Evolutionary conservation across 495 filamentous ascomycete genomes (phyloP).

Genomic region (Penicillium atrosanguineum): DNA sequence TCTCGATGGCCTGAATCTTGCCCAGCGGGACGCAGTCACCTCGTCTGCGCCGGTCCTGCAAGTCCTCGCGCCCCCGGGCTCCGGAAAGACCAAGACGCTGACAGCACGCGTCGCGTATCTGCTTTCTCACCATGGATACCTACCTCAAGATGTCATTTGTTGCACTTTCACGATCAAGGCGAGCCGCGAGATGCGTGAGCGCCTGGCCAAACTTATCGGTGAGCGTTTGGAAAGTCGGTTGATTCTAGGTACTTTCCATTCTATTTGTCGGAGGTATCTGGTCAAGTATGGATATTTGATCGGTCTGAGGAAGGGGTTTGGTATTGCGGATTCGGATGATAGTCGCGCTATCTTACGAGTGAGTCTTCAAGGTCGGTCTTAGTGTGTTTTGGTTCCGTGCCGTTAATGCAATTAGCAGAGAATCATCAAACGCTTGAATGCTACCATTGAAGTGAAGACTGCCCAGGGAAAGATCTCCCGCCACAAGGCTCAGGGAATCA

Average conservation of each 20-base stretch:
- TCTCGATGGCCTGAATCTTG: constrained; percentile 75
- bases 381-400: constrained; percentile 6
- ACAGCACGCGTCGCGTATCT: constrained; percentile 93
- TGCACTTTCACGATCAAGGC: constrained; percentile 99
- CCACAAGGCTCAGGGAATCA: constrained; percentile 72
- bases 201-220: constrained; percentile 76
- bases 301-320: constrained; percentile 78
- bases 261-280: constrained; percentile 84
- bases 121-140: constrained; percentile 71
- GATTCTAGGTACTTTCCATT: constrained; percentile 94
- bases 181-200: constrained; percentile 90
- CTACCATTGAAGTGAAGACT: constrained; percentile 64
- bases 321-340: constrained; percentile 88
- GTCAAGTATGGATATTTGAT: constrained; percentile 83
- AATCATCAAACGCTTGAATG: constrained; percentile 72
- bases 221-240: constrained; percentile 73
- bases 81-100: constrained; percentile 95
- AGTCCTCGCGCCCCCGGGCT: constrained; percentile 83
- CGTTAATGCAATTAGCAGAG: constrained; percentile 42
- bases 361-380: constrained; percentile 8
- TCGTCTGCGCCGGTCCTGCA: constrained; percentile 77
- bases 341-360: constrained; percentile 66
- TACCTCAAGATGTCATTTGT: constrained; percentile 90
- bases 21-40: constrained; percentile 82
- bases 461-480: constrained; percentile 79